Base-by-base conservation (phyloP, 208 protist genomes). In the Trypanosoma lewisi region DNA sequence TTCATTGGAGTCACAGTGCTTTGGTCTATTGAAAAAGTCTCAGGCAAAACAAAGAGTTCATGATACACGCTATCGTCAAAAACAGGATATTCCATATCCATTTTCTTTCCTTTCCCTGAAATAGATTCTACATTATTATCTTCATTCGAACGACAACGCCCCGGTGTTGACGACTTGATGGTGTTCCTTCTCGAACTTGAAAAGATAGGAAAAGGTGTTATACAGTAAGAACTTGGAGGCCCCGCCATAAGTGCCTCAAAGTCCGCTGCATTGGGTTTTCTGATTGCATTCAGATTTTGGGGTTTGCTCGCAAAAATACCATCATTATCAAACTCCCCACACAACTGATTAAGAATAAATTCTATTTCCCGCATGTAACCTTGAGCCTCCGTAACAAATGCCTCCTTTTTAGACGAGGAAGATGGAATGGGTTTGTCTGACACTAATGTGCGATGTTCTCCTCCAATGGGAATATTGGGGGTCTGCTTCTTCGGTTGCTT, bases 71-170 rank as follows among this genome's bases (percentile, higher is more conserved):
- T 30, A 21, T 54, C 45, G 54, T 63, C 58, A 33, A 53, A 54
- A 55, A 44, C 47, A 31, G 42, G 48, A 19, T 54, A 63, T 23
- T 63, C 58, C 58, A 63, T 53, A 27, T 63, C 58, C 45, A 54
- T 19, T 19, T 41, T 44, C 37, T 42, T 54, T 37, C 31, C 31
- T 4, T 50, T 61, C 6, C 30, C 39, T 14, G 34, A 39, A 39
- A 11, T 14, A 11, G 11, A 39, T 11, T 39, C 0, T 19, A 14
- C 2, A 4, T 16, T 19, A 14, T 19, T 21, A 25, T 12, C n/a
- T n/a, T n/a, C n/a, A n/a, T n/a, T n/a, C n/a, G n/a, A n/a, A n/a
- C 2, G 25, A 44, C 14, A 27, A 31, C n/a, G 23, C 16, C n/a
- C n/a, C n/a, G n/a, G n/a, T n/a, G n/a, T n/a, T n/a, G n/a, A n/a